A percentile compares a stretch with the other conserved stretches of the same genome.
These are phyloP conservation scores for Chlorella sp. DNA, from an alignment of 139 green algal genomes.

Conservation along the genomic window DNA sequence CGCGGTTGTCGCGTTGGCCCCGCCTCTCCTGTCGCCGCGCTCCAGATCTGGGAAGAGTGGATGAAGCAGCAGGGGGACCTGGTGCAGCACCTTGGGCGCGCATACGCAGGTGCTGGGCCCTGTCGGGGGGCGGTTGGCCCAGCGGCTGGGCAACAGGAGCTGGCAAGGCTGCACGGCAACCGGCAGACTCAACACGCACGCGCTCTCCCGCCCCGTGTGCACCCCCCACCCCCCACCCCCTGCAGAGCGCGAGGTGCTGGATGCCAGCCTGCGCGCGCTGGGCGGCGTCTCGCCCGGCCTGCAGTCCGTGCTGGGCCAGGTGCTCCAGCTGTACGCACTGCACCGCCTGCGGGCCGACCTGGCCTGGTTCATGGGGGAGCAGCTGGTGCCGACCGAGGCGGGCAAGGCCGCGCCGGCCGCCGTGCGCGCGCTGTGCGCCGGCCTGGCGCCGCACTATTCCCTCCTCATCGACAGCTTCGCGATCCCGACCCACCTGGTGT, in stretches of 20 bases:
- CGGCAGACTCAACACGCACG: no score
- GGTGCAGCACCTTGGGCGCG: conserved; percentile 65
- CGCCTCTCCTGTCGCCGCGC: background rate
- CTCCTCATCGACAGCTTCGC: conserved; percentile 75
- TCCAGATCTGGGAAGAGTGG: conserved; percentile 81
- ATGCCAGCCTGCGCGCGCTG: conserved; percentile 50
- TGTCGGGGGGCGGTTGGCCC: no score
- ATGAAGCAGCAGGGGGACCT: conserved; percentile 86
- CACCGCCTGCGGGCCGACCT: conserved; percentile 72
- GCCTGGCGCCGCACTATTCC: conserved; percentile 48
- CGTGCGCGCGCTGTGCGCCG: conserved; percentile 51
- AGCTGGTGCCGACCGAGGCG: conserved; percentile 54
- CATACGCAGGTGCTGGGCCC: no score
- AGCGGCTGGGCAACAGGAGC: no score
- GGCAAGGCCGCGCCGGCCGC: conserved; percentile 40
- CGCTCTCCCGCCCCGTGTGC: no score
- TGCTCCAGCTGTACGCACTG: conserved; percentile 72
- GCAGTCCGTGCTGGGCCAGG: conserved; percentile 45
- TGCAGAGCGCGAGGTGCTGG: conserved; percentile 84
- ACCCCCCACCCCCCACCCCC: no score
- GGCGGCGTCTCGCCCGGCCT: conserved; percentile 25
- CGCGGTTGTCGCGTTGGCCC: no score
- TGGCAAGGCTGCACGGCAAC: no score
- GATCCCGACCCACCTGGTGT: conserved; percentile 87
- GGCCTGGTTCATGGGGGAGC: conserved; percentile 74